A percentile compares a stretch with the other conserved stretches of the same genome.
Evolutionary conservation across 2,329 filamentous ascomycete genomes (phyloP).

Genomic region (Colletotrichum neosansevieriae): DNA sequence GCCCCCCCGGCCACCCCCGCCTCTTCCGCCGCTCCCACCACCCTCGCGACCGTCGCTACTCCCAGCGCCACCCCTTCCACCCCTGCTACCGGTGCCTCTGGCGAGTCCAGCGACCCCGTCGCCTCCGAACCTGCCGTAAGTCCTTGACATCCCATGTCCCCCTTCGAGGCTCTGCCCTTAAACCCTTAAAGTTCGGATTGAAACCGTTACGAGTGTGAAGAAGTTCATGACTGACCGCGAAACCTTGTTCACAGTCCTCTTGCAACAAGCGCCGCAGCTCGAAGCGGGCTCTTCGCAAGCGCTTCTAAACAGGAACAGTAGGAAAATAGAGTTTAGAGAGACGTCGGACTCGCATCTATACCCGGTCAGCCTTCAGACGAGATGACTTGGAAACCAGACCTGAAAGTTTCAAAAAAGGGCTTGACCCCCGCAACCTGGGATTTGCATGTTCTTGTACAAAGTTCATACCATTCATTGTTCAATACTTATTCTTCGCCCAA

Average conservation of each 20-base stretch:
- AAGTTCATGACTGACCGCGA: constrained; percentile 5
- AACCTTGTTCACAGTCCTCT: constrained; percentile 11
- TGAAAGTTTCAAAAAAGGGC: constrained; percentile 20
- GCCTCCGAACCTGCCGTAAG: constrained; percentile 28
- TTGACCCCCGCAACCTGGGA: constrained; percentile 29
- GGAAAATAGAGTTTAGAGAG: constrained; percentile 29
- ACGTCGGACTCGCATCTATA: constrained; percentile 32
- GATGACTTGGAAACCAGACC: constrained; percentile 32
- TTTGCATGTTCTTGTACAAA: constrained; percentile 40
- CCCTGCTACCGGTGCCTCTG: constrained; percentile 17
- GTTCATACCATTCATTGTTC: constrained; percentile 36
- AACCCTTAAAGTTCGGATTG: constrained; percentile 18
- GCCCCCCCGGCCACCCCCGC: constrained; percentile 14
- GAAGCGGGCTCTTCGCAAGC: constrained; percentile 38
- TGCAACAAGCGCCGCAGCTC: constrained; percentile 33
- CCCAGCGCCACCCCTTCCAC: constrained; percentile 27
- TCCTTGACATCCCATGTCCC: not conserved
- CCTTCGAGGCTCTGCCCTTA: not conserved
- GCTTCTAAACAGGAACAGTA: constrained; percentile 32
- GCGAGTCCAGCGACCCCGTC: constrained; percentile 23
- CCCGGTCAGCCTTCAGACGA: constrained; percentile 29
- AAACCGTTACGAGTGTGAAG: constrained; percentile 6
- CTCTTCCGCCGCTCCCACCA: constrained; percentile 26
- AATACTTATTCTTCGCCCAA: constrained; percentile 35
- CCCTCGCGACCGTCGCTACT: constrained; percentile 24